Percentiles rank a stretch among this genome's conserved stretches.
phyloP scores from a whole-genome alignment of 2,329 filamentous ascomycete genomes.

The Thielaviopsis musarum region DNA sequence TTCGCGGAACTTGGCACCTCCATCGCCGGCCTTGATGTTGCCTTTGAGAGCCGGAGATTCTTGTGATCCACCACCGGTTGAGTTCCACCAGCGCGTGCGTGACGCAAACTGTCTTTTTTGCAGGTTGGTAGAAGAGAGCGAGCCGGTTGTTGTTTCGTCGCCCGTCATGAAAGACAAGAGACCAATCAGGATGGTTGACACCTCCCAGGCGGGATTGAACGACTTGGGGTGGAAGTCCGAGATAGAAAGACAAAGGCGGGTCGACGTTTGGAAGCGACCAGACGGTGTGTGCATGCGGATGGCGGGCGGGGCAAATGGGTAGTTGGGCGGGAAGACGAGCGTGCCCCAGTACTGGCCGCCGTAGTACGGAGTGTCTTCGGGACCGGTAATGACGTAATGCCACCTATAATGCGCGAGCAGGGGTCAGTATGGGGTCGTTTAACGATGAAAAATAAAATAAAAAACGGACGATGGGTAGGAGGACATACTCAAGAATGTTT shows the following conservation, averaged over 20 bases:
- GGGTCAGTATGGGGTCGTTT: conserved; percentile 13
- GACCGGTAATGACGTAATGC: conserved; percentile 92
- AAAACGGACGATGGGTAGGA: not conserved
- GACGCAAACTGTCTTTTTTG: conserved; percentile 66
- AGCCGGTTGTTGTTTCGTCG: conserved; percentile 96
- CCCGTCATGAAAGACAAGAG: conserved; percentile 95
- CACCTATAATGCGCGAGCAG: conserved; percentile 34
- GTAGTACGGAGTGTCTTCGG: conserved; percentile 84
- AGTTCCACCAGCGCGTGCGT: conserved; percentile 89
- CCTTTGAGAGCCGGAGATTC: conserved; percentile 43
- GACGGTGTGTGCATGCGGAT: conserved; percentile 98
- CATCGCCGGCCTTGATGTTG: conserved; percentile 81
- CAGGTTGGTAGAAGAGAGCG: conserved; percentile 55
- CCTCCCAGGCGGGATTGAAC: conserved; percentile 97
- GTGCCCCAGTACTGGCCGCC: conserved; percentile 97
- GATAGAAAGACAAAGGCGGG: conserved; percentile 84
- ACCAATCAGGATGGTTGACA: conserved; percentile 88
- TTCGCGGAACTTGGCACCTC: conserved; percentile 70
- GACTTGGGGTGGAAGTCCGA: conserved; percentile 95
- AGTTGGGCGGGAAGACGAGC: conserved; percentile 85
- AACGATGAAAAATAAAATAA: not conserved
- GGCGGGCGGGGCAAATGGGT: conserved; percentile 89
- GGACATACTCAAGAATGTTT: conserved; percentile 70
- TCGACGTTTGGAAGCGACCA: conserved; percentile 85
- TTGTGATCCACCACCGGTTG: conserved; percentile 70